Percentiles rank a stretch among this genome's conserved stretches.
These are phyloP conservation scores for Pestalotiopsis sp. DNA, from an alignment of 2,329 filamentous ascomycete genomes.

Conservation along the genomic window DNA sequence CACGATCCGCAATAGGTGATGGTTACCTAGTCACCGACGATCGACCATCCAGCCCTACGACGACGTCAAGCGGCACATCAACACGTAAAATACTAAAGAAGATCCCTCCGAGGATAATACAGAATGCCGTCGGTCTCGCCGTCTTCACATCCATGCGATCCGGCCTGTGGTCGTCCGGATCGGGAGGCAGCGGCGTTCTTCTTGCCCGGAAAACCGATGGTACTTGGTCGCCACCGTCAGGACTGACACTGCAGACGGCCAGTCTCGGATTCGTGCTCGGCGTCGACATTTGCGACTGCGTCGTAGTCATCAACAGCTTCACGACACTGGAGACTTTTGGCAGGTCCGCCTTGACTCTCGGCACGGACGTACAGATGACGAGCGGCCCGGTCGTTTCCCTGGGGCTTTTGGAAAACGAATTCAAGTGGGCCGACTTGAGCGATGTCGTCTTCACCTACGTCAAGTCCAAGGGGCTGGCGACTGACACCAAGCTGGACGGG, in stretches of 20 bases:
- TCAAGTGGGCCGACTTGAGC: constrained; percentile 53
- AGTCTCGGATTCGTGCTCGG: constrained; percentile 88
- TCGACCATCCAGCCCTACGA: constrained; percentile 32
- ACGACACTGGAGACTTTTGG: constrained; percentile 85
- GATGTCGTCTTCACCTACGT: constrained; percentile 61
- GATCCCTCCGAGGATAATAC: constrained; percentile 83
- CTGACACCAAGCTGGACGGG: constrained; percentile 56
- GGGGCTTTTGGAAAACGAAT: constrained; percentile 54
- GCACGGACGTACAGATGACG: constrained; percentile 76
- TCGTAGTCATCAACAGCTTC: constrained; percentile 88
- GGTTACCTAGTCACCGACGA: constrained; percentile 55
- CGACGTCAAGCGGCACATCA: constrained; percentile 44
- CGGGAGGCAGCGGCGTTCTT: constrained; percentile 85
- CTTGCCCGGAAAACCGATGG: constrained; percentile 84
- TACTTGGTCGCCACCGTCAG: constrained; percentile 88
- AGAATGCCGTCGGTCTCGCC: constrained; percentile 85
- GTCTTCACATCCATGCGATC: constrained; percentile 97
- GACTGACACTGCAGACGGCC: constrained; percentile 86
- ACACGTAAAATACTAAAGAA: constrained; percentile 68
- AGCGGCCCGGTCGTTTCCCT: constrained; percentile 71
- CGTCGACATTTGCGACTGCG: constrained; percentile 94
- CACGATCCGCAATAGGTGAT: constrained; percentile 43
- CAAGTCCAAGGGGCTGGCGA: constrained; percentile 59
- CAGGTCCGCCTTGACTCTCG: constrained; percentile 76
- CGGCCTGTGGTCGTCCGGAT: constrained; percentile 88